phyloP scores from a whole-genome alignment of 2,329 filamentous ascomycete species.

The Cordyceps farinosa region DNA sequence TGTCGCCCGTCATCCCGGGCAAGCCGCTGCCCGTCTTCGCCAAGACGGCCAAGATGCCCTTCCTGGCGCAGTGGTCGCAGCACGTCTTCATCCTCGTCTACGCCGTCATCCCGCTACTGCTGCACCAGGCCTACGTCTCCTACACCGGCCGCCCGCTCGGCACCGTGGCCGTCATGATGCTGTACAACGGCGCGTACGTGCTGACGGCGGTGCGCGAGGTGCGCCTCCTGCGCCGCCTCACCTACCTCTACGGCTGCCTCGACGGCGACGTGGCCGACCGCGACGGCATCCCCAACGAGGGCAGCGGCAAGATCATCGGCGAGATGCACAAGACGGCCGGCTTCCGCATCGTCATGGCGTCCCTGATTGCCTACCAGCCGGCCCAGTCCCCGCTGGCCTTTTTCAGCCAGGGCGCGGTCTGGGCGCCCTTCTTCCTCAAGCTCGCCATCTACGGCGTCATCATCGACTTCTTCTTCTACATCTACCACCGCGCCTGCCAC shows the following conservation, averaged over 20 bases:
- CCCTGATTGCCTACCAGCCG: slow-evolving; percentile 26
- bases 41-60: slow-evolving; percentile 33
- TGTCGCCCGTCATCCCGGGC: slow-evolving; percentile 21
- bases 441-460: slow-evolving; percentile 34
- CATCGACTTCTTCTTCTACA: slow-evolving; percentile 42
- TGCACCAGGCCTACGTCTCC: slow-evolving; percentile 23
- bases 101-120: slow-evolving; percentile 26
- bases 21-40: slow-evolving; percentile 27
- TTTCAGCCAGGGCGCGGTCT: slow-evolving; percentile 19
- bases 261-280: slow-evolving; percentile 30
- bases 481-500: slow-evolving; percentile 41
- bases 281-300: slow-evolving; percentile 34
- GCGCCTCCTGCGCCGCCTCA: slow-evolving; percentile 29
- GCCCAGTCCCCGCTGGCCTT: slow-evolving; percentile 14
- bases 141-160: slow-evolving; percentile 19
- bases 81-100: slow-evolving; percentile 33
- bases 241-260: slow-evolving; percentile 30
- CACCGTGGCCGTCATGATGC: slow-evolving; percentile 16
- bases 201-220: slow-evolving; percentile 29
- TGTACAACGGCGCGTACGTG: slow-evolving; percentile 32
- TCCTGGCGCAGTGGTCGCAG: slow-evolving; percentile 27
- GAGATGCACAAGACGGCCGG: slow-evolving; percentile 27
- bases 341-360: slow-evolving; percentile 24
- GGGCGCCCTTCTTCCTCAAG: slow-evolving; percentile 30
- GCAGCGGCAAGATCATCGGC: slow-evolving; percentile 24